phyloP scores from a whole-genome alignment of 129 eudicot genomes.

The Tanacetum coccineum region DNA sequence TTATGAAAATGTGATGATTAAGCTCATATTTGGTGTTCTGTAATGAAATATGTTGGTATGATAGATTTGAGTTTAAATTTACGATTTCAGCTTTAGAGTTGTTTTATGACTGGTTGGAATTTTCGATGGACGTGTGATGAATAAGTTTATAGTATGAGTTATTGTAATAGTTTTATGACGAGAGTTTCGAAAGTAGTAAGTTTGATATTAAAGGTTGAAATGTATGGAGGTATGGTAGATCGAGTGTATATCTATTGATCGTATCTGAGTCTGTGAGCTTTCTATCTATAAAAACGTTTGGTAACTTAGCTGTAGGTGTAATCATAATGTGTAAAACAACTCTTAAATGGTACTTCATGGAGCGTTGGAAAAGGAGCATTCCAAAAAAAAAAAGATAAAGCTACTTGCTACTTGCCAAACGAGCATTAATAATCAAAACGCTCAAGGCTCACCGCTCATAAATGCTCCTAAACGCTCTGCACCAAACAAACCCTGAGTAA shows the following conservation, averaged over 20 bases:
- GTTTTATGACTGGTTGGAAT: not conserved
- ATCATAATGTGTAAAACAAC: too few species aligned
- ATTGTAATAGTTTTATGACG: not conserved
- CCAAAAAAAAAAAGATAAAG: too few species aligned
- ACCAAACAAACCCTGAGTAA: not conserved
- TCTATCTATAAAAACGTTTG: not conserved
- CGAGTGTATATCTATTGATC: not conserved
- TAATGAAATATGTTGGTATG: not conserved
- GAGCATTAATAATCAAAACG: too few species aligned
- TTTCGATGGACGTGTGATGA: too few species aligned
- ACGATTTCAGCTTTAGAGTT: too few species aligned
- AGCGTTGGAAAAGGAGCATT: too few species aligned
- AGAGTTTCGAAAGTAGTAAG: conserved; percentile 1
- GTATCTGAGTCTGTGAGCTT: not conserved
- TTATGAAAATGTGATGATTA: not conserved
- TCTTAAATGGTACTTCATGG: too few species aligned
- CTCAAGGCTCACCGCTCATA: conserved; percentile 12
- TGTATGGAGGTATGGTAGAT: not conserved
- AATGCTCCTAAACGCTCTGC: not conserved
- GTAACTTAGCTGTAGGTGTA: too few species aligned
- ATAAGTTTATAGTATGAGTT: not conserved
- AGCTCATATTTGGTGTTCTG: too few species aligned
- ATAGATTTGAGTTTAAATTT: not conserved
- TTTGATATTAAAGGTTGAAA: not conserved
- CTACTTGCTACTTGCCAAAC: too few species aligned